These are phyloP conservation scores for Telfairia occidentalis DNA, from an alignment of 331 rosid genomes.

Conservation along the genomic window DNA sequence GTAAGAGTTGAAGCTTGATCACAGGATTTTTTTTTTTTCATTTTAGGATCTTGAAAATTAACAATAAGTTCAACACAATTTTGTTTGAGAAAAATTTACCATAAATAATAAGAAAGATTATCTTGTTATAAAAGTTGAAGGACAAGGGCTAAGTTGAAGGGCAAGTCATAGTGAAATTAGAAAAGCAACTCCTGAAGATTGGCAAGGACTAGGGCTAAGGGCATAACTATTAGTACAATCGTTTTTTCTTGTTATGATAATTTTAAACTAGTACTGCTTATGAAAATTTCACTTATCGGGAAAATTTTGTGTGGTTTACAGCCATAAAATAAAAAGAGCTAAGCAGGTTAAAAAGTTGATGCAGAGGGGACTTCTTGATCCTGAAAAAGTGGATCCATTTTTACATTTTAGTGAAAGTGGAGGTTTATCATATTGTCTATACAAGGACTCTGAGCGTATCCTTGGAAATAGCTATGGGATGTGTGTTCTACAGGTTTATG, in stretches of 20 bases:
- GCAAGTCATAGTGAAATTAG: too few relatives aligned
- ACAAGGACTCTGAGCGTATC: slow-evolving; percentile 68
- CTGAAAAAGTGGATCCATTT: slow-evolving; percentile 69
- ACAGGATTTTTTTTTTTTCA: too few relatives aligned
- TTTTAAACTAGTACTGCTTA: background rate
- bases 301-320: slow-evolving; percentile 3
- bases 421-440: slow-evolving; percentile 54
- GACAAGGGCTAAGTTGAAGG: background rate
- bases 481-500: slow-evolving; percentile 74
- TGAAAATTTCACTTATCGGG: background rate
- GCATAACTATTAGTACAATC: background rate
- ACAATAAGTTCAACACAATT: background rate
- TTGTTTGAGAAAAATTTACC: background rate
- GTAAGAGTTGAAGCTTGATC: background rate
- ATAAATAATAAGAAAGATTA: too few relatives aligned
- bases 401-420: slow-evolving; percentile 58
- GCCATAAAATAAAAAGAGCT: slow-evolving; percentile 68
- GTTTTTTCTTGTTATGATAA: background rate
- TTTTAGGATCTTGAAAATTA: background rate
- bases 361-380: slow-evolving; percentile 69
- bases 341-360: slow-evolving; percentile 55
- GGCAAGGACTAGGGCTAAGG: too few relatives aligned
- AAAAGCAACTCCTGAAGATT: too few relatives aligned
- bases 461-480: slow-evolving; percentile 85
- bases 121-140: background rate